phyloP scores from a whole-genome alignment of 805 yeast species.

The Lachancea lanzarotensis region DNA sequence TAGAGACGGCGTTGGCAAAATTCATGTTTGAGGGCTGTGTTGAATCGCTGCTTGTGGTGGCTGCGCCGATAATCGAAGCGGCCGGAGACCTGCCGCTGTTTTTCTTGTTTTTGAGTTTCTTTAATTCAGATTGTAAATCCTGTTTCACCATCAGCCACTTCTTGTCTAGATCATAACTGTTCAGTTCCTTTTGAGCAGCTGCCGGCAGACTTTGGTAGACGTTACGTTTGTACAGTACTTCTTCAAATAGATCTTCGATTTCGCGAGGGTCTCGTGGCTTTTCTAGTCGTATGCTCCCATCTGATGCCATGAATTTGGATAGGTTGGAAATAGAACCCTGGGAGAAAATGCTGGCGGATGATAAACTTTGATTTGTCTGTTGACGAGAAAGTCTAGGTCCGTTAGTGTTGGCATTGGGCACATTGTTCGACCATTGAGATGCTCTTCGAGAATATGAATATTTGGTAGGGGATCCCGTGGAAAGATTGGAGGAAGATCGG shows the following conservation, averaged over 20 bases:
- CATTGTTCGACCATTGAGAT: conserved; percentile 12
- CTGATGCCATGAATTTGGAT: conserved; percentile 22
- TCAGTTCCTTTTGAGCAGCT: conserved; percentile 70
- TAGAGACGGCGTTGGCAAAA: background rate
- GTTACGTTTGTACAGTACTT: conserved; percentile 78
- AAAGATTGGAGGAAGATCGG: conserved; percentile 8
- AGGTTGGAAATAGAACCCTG: conserved; percentile 26
- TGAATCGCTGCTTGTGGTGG: conserved; percentile 1
- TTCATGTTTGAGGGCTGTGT: background rate
- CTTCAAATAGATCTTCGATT: conserved; percentile 68
- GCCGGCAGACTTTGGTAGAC: conserved; percentile 57
- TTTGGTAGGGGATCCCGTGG: conserved; percentile 18
- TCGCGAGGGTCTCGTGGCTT: conserved; percentile 61
- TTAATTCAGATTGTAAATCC: conserved; percentile 71
- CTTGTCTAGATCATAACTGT: conserved; percentile 63
- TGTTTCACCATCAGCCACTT: conserved; percentile 91
- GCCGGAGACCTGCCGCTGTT: conserved; percentile 5
- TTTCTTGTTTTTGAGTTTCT: conserved; percentile 40
- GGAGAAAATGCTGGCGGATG: conserved; percentile 24
- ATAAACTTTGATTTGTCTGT: conserved; percentile 22
- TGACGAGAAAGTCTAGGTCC: conserved; percentile 19
- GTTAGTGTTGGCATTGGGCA: background rate
- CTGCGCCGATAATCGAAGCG: background rate
- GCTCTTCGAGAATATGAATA: conserved; percentile 24
- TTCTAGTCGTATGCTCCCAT: conserved; percentile 40